Conservation (phyloP, 805 yeast genomes). For the Jamesozyma gamospora region DNA sequence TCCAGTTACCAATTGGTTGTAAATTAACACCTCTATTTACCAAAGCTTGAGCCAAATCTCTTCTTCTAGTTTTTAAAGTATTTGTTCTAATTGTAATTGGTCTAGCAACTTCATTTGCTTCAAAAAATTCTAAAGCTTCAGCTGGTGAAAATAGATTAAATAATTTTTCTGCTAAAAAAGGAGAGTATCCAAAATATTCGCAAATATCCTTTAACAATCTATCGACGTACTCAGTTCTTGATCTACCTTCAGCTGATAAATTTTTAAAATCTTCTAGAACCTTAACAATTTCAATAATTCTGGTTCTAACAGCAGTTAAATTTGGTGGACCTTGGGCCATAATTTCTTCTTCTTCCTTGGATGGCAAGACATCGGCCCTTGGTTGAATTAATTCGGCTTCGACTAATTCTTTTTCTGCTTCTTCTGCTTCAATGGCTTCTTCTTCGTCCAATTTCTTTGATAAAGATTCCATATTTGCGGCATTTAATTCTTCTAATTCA, state of each 20-base stretch:
- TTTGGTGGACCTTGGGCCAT: slow-evolving; percentile 54
- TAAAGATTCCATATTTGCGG: slow-evolving; percentile 73
- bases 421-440: slow-evolving; percentile 49
- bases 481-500: slow-evolving; percentile 61
- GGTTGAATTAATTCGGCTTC: slow-evolving; percentile 55
- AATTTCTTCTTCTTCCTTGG: slow-evolving; percentile 52
- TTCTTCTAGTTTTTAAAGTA: slow-evolving; percentile 85
- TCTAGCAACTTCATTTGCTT: slow-evolving; percentile 94
- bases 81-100: slow-evolving; percentile 98
- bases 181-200: slow-evolving; percentile 87
- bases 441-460: slow-evolving; percentile 57
- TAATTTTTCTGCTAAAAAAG: slow-evolving; percentile 85
- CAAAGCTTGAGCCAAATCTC: slow-evolving; percentile 89
- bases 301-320: slow-evolving; percentile 72
- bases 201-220: slow-evolving; percentile 79
- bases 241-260: slow-evolving; percentile 74
- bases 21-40: slow-evolving; percentile 95
- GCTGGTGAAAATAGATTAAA: slow-evolving; percentile 87
- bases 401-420: slow-evolving; percentile 51
- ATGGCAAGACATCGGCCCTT: slow-evolving; percentile 67
- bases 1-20: slow-evolving; percentile 97
- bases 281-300: slow-evolving; percentile 91
- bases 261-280: slow-evolving; percentile 84
- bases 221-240: slow-evolving; percentile 72
- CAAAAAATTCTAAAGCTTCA: slow-evolving; percentile 96